phyloP scores from a whole-genome alignment of 2,329 filamentous ascomycete species.

The Neoscytalidium dimidiatum region DNA sequence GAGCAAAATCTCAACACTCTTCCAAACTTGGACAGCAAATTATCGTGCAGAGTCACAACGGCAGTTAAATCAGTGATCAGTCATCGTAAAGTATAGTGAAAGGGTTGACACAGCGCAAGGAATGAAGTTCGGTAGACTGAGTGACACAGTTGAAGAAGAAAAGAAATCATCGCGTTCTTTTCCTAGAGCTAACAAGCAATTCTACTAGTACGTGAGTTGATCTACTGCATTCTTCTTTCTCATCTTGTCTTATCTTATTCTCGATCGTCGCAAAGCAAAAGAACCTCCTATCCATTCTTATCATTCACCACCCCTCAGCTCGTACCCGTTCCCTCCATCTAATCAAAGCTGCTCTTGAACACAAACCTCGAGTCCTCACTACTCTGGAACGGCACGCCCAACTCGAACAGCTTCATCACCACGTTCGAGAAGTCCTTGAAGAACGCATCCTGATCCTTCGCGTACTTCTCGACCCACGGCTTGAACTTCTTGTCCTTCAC shows the following conservation, averaged over 20 bases:
- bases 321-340: neutral
- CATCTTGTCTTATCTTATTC: neutral
- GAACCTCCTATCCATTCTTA: neutral
- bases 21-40: no score
- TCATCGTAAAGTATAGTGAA: no score
- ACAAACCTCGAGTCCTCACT: slow-evolving; percentile 46
- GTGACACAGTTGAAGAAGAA: no score
- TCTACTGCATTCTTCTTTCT: neutral
- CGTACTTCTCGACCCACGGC: slow-evolving; percentile 80
- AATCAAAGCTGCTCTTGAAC: slow-evolving; percentile 49
- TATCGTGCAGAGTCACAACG: no score
- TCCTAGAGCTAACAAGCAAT: no score
- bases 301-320: neutral
- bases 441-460: slow-evolving; percentile 86
- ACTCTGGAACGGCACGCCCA: slow-evolving; percentile 82
- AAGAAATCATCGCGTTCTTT: no score
- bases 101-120: no score
- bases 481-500: slow-evolving; percentile 87
- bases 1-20: no score
- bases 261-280: neutral
- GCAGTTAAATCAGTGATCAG: no score
- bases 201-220: no score
- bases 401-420: slow-evolving; percentile 82
- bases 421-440: slow-evolving; percentile 89
- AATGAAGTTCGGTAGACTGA: no score